Percentiles rank a stretch among this genome's conserved stretches.
These are phyloP conservation scores for Aristolochia contorta DNA, from an alignment of 164 flowering plant species.

Conservation along the genomic window DNA sequence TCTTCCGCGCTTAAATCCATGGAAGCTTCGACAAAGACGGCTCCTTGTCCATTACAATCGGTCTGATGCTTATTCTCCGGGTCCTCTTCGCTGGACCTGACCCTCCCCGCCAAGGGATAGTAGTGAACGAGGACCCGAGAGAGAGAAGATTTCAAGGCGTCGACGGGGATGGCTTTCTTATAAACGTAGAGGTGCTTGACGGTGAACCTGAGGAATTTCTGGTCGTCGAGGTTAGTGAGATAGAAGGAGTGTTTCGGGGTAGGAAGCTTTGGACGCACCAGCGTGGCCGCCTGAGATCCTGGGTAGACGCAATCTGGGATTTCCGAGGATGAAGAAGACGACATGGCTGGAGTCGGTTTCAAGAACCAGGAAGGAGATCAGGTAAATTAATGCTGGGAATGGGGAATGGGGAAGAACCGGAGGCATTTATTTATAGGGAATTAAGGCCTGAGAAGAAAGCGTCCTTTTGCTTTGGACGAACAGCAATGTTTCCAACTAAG, in stretches of 20 bases:
- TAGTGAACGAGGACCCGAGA: slow-evolving; percentile 56
- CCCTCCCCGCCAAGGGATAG: slow-evolving; percentile 90
- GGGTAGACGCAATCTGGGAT: slow-evolving; percentile 65
- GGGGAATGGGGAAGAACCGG: too few relatives aligned
- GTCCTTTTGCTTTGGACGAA: too few relatives aligned
- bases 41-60: slow-evolving; percentile 82
- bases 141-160: slow-evolving; percentile 44
- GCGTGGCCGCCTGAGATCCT: slow-evolving; percentile 28
- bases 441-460: too few relatives aligned
- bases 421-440: too few relatives aligned
- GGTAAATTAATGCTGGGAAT: too few relatives aligned
- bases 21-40: slow-evolving; percentile 70
- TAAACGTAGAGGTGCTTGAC: slow-evolving; percentile 68
- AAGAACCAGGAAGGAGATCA: too few relatives aligned
- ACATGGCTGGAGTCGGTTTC: slow-evolving; percentile 20
- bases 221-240: slow-evolving; percentile 84
- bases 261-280: slow-evolving; percentile 46
- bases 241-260: slow-evolving; percentile 62
- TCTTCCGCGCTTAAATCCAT: slow-evolving; percentile 58
- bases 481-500: too few relatives aligned
- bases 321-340: slow-evolving; percentile 25
- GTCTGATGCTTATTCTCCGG: slow-evolving; percentile 53
- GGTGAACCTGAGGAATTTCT: slow-evolving; percentile 74
- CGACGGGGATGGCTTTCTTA: slow-evolving; percentile 25
- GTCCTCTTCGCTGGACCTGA: slow-evolving; percentile 24